Evolutionary conservation across 768 basidiomycete genomes (phyloP).

Genomic region (Trametes sanguinea): DNA sequence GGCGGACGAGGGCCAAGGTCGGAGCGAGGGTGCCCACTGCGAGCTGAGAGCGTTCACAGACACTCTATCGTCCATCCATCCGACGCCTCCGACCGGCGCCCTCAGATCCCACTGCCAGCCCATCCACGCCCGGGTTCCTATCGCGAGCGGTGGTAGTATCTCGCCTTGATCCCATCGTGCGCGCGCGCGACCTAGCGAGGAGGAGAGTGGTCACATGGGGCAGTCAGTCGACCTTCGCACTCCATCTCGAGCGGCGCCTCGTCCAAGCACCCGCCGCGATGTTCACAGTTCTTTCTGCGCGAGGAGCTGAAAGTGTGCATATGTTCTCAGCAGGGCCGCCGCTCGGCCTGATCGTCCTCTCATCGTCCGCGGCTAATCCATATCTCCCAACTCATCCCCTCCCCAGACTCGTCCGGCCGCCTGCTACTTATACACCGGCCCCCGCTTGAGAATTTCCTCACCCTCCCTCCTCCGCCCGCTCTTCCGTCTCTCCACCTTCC

Average conservation of each 20-base stretch:
- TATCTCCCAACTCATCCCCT: background rate
- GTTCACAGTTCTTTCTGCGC: background rate
- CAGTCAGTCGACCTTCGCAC: constrained; percentile 6
- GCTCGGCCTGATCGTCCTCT: constrained; percentile 16
- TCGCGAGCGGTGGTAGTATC: too few relatives aligned
- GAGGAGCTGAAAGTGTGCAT: background rate
- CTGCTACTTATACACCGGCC: constrained; percentile 14
- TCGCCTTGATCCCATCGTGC: too few relatives aligned
- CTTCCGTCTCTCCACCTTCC: background rate
- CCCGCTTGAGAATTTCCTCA: constrained; percentile 16
- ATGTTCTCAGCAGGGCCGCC: constrained; percentile 14
- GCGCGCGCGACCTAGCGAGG: too few relatives aligned
- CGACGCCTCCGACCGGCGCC: too few relatives aligned
- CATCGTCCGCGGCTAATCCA: constrained; percentile 16
- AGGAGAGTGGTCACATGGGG: constrained; percentile 14
- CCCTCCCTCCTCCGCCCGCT: background rate
- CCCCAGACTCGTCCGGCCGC: background rate
- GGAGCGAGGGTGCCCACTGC: too few relatives aligned
- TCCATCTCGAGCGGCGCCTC: background rate
- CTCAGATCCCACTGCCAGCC: too few relatives aligned
- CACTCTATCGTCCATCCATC: background rate
- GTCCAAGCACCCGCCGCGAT: background rate
- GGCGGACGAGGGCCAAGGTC: constrained; percentile 18
- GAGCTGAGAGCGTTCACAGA: constrained; percentile 11
- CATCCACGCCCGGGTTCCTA: too few relatives aligned